Percentiles rank a stretch among this genome's conserved stretches.
Conservation (phyloP, 1,284 basidiomycete species). For the Cryptococcus sp. region DNA sequence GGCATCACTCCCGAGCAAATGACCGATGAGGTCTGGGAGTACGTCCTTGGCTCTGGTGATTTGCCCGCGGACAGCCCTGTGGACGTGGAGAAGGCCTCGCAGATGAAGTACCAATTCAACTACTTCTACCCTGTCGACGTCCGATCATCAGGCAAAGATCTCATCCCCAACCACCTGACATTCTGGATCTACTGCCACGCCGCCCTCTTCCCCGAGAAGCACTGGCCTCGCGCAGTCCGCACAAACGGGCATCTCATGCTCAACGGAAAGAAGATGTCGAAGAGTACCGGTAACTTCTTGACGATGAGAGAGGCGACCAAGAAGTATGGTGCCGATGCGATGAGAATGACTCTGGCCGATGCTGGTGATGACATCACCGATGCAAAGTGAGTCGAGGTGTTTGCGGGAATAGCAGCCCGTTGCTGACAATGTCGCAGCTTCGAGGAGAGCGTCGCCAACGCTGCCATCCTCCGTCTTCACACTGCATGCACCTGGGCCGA, state of each 20-base stretch:
- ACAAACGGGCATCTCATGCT: slow-evolving; percentile 97
- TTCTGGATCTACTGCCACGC: slow-evolving; percentile 95
- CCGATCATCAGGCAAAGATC: slow-evolving; percentile 97
- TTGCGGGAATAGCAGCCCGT: no score
- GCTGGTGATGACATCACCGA: slow-evolving; percentile 98
- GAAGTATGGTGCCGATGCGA: slow-evolving; percentile 62
- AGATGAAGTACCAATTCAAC: slow-evolving; percentile 85
- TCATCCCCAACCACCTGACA: slow-evolving; percentile 94
- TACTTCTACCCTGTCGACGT: slow-evolving; percentile 99
- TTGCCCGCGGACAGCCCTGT: slow-evolving; percentile 68
- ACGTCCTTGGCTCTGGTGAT: slow-evolving; percentile 76
- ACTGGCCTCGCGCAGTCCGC: slow-evolving; percentile 90
- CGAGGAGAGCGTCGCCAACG: slow-evolving; percentile 98
- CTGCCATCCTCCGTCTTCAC: slow-evolving; percentile 91
- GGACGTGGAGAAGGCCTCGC: slow-evolving; percentile 74
- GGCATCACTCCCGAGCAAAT: slow-evolving; percentile 87
- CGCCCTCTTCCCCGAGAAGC: slow-evolving; percentile 89
- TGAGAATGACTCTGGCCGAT: slow-evolving; percentile 88
- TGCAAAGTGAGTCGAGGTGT: slow-evolving; percentile 46
- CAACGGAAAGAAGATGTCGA: slow-evolving; percentile 99
- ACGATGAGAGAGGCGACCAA: slow-evolving; percentile 54
- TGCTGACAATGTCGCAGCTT: slow-evolving; percentile 67
- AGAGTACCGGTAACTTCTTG: slow-evolving; percentile 73
- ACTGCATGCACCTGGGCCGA: slow-evolving; percentile 92
- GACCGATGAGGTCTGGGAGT: slow-evolving; percentile 98